Percentiles rank a stretch among this genome's conserved stretches.
Conservation (phyloP, 345 rosid species). For the Cardamine occulta region DNA sequence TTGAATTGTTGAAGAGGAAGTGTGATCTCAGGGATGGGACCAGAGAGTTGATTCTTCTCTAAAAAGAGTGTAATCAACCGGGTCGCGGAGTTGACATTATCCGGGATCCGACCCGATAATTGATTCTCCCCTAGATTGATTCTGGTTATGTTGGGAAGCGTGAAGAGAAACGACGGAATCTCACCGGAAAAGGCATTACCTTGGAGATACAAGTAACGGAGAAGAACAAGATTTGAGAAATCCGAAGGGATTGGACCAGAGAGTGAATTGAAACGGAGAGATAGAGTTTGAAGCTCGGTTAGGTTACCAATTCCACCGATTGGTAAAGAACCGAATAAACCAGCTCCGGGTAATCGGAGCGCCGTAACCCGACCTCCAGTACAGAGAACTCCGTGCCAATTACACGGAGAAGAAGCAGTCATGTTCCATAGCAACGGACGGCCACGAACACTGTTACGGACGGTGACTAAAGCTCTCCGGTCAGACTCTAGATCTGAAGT, state of each 20-base stretch:
- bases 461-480: constrained; percentile 59
- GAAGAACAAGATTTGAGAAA: constrained; percentile 55
- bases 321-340: constrained; percentile 69
- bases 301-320: constrained; percentile 61
- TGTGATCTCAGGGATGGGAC: constrained; percentile 66
- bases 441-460: constrained; percentile 68
- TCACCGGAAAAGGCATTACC: constrained; percentile 75
- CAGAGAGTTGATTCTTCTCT: constrained; percentile 66
- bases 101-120: constrained; percentile 66
- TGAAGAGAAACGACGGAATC: constrained; percentile 69
- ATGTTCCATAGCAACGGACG: constrained; percentile 72
- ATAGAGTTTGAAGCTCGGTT: constrained; percentile 66
- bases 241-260: constrained; percentile 70
- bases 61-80: constrained; percentile 59
- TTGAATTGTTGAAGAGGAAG: constrained; percentile 63
- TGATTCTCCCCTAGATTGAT: constrained; percentile 63
- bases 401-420: constrained; percentile 57
- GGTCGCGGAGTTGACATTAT: constrained; percentile 53
- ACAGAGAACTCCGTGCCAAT: constrained; percentile 78
- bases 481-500: constrained; percentile 79
- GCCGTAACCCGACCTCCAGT: constrained; percentile 49
- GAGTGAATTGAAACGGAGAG: constrained; percentile 84
- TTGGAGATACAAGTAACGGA: constrained; percentile 70
- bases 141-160: constrained; percentile 56
- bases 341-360: constrained; percentile 78